Base-by-base conservation (phyloP, 2,329 filamentous ascomycete genomes). In the Trichophyton verrucosum region DNA sequence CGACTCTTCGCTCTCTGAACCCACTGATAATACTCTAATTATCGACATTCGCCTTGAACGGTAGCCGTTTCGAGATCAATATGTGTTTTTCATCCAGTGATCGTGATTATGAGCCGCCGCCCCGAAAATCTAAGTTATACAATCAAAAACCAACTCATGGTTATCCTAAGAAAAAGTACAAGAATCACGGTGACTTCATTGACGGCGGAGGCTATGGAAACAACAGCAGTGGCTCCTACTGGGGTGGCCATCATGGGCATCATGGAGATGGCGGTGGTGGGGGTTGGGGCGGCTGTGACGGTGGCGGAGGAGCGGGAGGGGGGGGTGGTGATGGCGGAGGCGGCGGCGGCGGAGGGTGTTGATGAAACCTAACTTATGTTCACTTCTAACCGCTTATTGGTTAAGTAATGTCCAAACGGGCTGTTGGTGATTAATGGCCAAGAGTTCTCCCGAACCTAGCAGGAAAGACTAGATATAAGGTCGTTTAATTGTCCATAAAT, bases 281-380 rank as follows among this genome's bases (percentile, higher is more conserved):
- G 6, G 8, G 2, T 24, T 15, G 40, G 20, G 56, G 56, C 22
- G 38, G 56, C 13, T 17, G 36, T 44, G 65, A 71, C 73, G 60
- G 60, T 9, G 60, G 38, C 22, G 55, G 36, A 6, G 33, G 56
- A 6, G 56, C 33, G 3, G 65, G 71, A 73, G 58, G 59, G 71
- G 60, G 60, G 33, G 59, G 53, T 36, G 24, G 57, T 36, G 38
- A 17, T 6, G 49, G 51, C 17, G 51, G 51, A 7, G 59, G 47
- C 7, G 51, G 51, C 7, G 38, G 22, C 15, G 56, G 38, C 13
- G 33, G 33, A n/a, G 33, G 33, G 15, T 58, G 33, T 46, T 58
- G 33, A 42, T 15, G 42, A 15, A 1, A 15, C 9, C 5, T 13
- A 55, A 38, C 9, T 55, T 55, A 51, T 15, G 5, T 15, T 22